phyloP scores from a whole-genome alignment of 306 rosid genomes.

The Quercus wislizeni region DNA sequence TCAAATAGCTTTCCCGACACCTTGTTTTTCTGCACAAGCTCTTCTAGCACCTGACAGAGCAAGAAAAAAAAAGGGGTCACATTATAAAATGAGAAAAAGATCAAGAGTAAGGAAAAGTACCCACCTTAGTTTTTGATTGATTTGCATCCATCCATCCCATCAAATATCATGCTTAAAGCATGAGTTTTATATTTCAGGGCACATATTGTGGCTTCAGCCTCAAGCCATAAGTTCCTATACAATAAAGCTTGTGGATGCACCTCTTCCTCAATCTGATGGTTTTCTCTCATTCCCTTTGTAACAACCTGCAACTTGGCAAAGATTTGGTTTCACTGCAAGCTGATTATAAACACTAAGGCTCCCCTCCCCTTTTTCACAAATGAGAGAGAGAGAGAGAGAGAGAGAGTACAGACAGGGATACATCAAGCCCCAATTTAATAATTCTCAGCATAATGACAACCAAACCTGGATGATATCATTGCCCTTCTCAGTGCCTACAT shows the following conservation, averaged over 20 bases:
- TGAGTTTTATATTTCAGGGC: conserved; percentile 41
- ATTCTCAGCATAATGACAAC: conserved; percentile 1
- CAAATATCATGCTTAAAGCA: conserved; percentile 43
- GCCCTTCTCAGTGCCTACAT: conserved; percentile 32
- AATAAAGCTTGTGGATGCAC: conserved; percentile 42
- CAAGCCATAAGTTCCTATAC: conserved; percentile 56
- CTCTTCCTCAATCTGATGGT: conserved; percentile 33
- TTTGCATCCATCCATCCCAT: conserved; percentile 29
- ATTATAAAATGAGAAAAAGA: not conserved
- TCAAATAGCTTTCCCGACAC: not conserved
- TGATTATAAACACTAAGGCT: not conserved
- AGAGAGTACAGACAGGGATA: not conserved
- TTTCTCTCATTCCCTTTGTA: conserved; percentile 34
- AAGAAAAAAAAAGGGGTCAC: not conserved
- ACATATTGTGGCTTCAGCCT: conserved; percentile 60
- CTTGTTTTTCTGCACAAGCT: not conserved
- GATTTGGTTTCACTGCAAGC: conserved; percentile 1
- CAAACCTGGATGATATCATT: conserved; percentile 45
- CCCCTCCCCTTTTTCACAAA: not conserved
- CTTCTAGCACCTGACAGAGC: conserved; percentile 3
- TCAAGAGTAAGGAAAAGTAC: conserved; percentile 14
- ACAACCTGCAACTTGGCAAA: conserved; percentile 37
- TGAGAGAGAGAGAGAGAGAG: not conserved
- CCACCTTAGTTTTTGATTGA: conserved; percentile 34
- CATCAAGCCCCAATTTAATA: conserved; percentile 2